Conservation (phyloP, 805 yeast species). For the Saturnispora kantuleensis region DNA sequence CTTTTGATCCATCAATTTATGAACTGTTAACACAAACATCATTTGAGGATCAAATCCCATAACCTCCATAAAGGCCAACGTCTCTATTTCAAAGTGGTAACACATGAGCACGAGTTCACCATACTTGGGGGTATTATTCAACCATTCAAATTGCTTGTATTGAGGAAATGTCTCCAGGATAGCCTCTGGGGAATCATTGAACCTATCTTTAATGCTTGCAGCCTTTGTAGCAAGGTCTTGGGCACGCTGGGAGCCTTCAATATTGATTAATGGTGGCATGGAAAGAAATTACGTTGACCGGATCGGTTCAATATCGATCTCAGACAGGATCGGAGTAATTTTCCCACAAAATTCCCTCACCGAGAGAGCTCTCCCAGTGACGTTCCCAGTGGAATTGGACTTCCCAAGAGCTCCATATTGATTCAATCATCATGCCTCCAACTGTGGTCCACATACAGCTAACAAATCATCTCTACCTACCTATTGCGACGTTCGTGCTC, state of each 20-base stretch:
- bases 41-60: slow-evolving; percentile 10
- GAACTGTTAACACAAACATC: slow-evolving; percentile 8
- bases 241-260: slow-evolving; percentile 9
- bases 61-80: slow-evolving; percentile 11
- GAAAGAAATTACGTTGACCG: not conserved
- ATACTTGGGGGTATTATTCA: slow-evolving; percentile 7
- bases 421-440: slow-evolving; percentile 1
- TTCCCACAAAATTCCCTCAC: no score
- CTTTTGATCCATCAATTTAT: slow-evolving; percentile 3
- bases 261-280: slow-evolving; percentile 11
- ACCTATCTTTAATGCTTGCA: slow-evolving; percentile 10
- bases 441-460: slow-evolving; percentile 1
- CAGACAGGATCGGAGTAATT: no score
- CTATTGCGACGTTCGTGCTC: slow-evolving; percentile 21
- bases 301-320: no score
- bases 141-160: slow-evolving; percentile 6
- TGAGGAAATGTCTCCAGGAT: slow-evolving; percentile 10
- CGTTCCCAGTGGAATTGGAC: not conserved
- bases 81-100: slow-evolving; percentile 14
- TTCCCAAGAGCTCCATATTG: not conserved
- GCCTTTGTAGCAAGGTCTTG: slow-evolving; percentile 9
- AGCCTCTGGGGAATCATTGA: slow-evolving; percentile 10
- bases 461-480: slow-evolving; percentile 1
- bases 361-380: no score
- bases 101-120: slow-evolving; percentile 12